These are phyloP conservation scores for Neurospora sublineolata DNA, from an alignment of 495 filamentous ascomycete genomes.

Conservation along the genomic window DNA sequence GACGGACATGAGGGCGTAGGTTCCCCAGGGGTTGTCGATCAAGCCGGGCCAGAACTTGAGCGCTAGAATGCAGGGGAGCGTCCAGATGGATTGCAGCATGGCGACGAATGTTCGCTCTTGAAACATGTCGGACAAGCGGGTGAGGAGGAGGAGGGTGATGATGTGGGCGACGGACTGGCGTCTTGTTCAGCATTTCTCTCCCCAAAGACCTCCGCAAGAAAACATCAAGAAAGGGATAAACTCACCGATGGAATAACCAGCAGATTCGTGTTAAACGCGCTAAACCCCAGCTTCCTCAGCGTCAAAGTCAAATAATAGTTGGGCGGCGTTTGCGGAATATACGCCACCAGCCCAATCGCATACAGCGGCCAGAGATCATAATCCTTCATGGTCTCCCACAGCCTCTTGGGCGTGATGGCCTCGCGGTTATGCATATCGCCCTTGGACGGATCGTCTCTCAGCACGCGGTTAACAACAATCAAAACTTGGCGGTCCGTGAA, in stretches of 20 bases:
- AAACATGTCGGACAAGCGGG: slow-evolving; percentile 46
- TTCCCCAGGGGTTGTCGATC: slow-evolving; percentile 32
- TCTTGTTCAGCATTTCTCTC: slow-evolving; percentile 32
- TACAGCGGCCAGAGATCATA: slow-evolving; percentile 70
- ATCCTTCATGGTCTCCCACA: slow-evolving; percentile 52
- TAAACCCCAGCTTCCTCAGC: slow-evolving; percentile 49
- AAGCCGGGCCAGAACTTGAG: slow-evolving; percentile 21
- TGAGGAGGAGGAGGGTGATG: slow-evolving; percentile 33
- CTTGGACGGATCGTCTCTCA: slow-evolving; percentile 44
- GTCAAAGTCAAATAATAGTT: slow-evolving; percentile 54
- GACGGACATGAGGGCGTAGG: slow-evolving; percentile 42
- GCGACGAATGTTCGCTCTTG: slow-evolving; percentile 46
- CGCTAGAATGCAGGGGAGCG: slow-evolving; percentile 43
- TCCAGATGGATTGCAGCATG: slow-evolving; percentile 45
- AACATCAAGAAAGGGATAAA: neutral
- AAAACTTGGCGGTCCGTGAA: slow-evolving; percentile 40
- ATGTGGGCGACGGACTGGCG: slow-evolving; percentile 36
- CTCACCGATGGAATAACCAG: slow-evolving; percentile 50
- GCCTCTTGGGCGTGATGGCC: slow-evolving; percentile 44
- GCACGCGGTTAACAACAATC: slow-evolving; percentile 40
- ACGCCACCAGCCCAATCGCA: slow-evolving; percentile 47
- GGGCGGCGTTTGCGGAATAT: slow-evolving; percentile 46
- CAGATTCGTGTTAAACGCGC: slow-evolving; percentile 57
- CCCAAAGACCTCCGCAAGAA: too few relatives aligned
- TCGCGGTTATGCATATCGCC: slow-evolving; percentile 50